Percentiles rank a stretch among this genome's conserved stretches.
phyloP scores from a whole-genome alignment of 2,329 filamentous ascomycete genomes.

The Blastomyces parvus region DNA sequence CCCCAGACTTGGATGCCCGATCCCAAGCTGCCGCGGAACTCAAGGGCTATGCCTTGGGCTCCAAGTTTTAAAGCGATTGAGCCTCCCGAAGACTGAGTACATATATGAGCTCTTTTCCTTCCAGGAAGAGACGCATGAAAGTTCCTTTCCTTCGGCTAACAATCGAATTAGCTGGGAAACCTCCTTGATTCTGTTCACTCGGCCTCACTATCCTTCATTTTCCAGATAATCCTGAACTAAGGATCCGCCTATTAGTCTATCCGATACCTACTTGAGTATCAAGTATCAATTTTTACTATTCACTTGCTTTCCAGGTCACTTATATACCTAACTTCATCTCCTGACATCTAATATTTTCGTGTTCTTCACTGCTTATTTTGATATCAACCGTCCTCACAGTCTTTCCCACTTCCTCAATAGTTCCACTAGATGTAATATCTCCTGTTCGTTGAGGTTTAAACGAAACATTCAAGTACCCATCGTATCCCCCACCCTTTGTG shows the following conservation, averaged over 20 bases:
- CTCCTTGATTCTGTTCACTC: background rate
- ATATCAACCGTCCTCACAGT: background rate
- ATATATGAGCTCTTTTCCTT: background rate
- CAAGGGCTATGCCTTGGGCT: background rate
- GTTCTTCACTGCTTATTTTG: background rate
- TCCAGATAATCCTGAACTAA: background rate
- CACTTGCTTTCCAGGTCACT: background rate
- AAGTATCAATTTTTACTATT: background rate
- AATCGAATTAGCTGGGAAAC: background rate
- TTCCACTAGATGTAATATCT: background rate
- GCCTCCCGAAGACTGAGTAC: background rate
- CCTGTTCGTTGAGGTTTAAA: background rate
- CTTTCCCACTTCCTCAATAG: background rate
- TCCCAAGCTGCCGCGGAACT: background rate
- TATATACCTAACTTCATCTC: background rate
- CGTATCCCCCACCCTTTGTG: background rate
- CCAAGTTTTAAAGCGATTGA: background rate
- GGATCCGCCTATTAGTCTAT: background rate
- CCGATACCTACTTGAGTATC: background rate
- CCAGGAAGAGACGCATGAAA: background rate
- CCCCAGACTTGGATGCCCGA: background rate
- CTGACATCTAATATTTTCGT: background rate
- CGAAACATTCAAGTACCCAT: background rate
- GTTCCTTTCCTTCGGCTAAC: background rate
- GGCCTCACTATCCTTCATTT: background rate